Evolutionary conservation across 805 yeast genomes (phyloP).

Genomic region (Hemisphaericaspora nanyangensis): DNA sequence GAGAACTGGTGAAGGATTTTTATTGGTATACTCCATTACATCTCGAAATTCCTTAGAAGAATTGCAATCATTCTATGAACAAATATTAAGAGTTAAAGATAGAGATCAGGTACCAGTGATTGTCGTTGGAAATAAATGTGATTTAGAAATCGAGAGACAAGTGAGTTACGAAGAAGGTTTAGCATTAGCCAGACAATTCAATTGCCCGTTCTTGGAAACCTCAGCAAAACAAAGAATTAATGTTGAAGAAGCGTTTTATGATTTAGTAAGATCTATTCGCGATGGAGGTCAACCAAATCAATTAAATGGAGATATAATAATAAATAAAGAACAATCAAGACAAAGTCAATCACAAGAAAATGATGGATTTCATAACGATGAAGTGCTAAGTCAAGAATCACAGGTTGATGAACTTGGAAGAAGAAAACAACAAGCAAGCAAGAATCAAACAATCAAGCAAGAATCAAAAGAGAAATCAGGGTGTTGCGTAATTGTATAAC

Average conservation of each 20-base stretch:
- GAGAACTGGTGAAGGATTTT: conserved; percentile 94
- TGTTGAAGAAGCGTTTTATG: conserved; percentile 81
- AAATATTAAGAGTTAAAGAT: conserved; percentile 74
- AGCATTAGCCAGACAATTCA: conserved; percentile 59
- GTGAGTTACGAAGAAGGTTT: conserved; percentile 65
- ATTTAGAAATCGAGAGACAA: conserved; percentile 71
- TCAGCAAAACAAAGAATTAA: conserved; percentile 89
- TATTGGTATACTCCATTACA: conserved; percentile 84
- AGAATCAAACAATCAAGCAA: conserved; percentile 3
- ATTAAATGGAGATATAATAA: neutral
- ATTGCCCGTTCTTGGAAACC: conserved; percentile 81
- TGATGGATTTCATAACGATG: neutral
- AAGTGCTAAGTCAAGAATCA: conserved; percentile 1
- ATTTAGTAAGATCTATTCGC: conserved; percentile 57
- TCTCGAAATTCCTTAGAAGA: conserved; percentile 84
- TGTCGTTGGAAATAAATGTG: conserved; percentile 78
- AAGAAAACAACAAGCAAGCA: neutral
- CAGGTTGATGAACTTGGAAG: conserved; percentile 3
- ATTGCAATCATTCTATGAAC: conserved; percentile 72
- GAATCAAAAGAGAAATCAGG: conserved; percentile 30
- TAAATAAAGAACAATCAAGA: neutral
- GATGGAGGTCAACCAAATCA: conserved; percentile 11
- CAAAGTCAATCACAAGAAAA: conserved; percentile 1
- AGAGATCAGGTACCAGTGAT: conserved; percentile 69
- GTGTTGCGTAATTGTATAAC: conserved; percentile 34